Evolutionary conservation across 257 asterid species (phyloP), one percentile per base, ranked within the genome.

Genomic region (Jaltomata sinuosa): DNA sequence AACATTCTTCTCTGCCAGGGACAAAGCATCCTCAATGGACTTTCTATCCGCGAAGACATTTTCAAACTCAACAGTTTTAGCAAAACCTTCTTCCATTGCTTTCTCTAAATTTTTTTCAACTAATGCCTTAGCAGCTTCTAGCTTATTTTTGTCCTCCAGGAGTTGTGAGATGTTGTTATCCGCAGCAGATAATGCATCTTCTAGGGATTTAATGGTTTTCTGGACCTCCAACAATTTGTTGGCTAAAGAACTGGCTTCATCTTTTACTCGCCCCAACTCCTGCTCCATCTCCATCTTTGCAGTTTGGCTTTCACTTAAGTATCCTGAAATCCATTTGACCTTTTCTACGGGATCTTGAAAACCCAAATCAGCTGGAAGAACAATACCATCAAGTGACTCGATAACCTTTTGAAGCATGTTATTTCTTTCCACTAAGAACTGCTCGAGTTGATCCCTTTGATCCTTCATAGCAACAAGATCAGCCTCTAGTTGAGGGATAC

Each of bases 381-480:
- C 85, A 87, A 94, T 92, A 85, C 90, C 86, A 59, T 97, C 97
- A 80, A 97, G 87, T 22, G 91, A 88, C 86, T 94, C 95, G 42
- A 91, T 84, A 74, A 97, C 87, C 87, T 91, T 91, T 84, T 91
- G 97, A 65, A 93, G 84, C 92, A 91, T 85, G 84, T 69, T 85
- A 85, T 94, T 97, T 88, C 97, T 94, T 88, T 94, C 97, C 79
- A 86, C 88, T 59, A 94, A 91, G 81, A 88, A 91, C 86, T 89
- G 90, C 90, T 92, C 95, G 68, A 94, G 91, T 87, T 97, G 95
- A 89, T 91, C 88, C 18, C 76, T 91, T 55, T 83, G 91, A 47
- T 91, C 93, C 90, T 90, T 88, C 81, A 89, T 52, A 74, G 92
- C 85, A 87, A 82, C 82, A 85, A 93, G 85, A 68, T 93, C 93